These are phyloP conservation scores for Aciculosporium take DNA, from an alignment of 2,329 filamentous ascomycete genomes.

Conservation along the genomic window DNA sequence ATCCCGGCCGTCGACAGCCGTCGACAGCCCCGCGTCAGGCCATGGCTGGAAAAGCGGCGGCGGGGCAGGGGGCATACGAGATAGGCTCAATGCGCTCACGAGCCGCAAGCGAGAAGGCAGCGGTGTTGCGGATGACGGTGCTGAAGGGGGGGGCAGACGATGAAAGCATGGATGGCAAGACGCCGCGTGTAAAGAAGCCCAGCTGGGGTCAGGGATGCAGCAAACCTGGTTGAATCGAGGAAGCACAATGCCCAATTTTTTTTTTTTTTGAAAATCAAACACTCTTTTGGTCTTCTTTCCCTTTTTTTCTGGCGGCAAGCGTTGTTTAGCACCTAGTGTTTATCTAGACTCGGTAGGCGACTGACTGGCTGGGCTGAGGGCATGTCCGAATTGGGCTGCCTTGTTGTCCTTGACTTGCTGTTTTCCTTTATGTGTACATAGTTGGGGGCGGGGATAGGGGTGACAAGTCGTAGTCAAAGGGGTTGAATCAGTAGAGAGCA, in stretches of 20 bases:
- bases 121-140: conserved; percentile 7
- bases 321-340: too few species aligned
- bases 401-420: too few species aligned
- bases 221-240: conserved; percentile 10
- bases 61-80: conserved; percentile 19
- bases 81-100: conserved; percentile 22
- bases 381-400: too few species aligned
- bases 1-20: conserved; percentile 19
- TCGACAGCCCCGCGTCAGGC: conserved; percentile 13
- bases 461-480: too few species aligned
- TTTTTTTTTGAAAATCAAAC: too few species aligned
- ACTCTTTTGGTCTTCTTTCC: not conserved
- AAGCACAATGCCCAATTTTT: too few species aligned
- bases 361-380: too few species aligned
- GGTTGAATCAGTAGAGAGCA: too few species aligned
- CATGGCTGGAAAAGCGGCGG: conserved; percentile 17
- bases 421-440: too few species aligned
- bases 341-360: too few species aligned
- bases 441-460: too few species aligned
- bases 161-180: conserved; percentile 6
- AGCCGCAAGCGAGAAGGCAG: conserved; percentile 14
- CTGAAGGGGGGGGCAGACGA: conserved; percentile 10
- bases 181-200: conserved; percentile 4
- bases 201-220: conserved; percentile 9
- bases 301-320: too few species aligned